Evolutionary conservation across 106 monocot species (phyloP), one percentile per base, ranked within the genome.

Genomic region (Ottelia alismoides): DNA sequence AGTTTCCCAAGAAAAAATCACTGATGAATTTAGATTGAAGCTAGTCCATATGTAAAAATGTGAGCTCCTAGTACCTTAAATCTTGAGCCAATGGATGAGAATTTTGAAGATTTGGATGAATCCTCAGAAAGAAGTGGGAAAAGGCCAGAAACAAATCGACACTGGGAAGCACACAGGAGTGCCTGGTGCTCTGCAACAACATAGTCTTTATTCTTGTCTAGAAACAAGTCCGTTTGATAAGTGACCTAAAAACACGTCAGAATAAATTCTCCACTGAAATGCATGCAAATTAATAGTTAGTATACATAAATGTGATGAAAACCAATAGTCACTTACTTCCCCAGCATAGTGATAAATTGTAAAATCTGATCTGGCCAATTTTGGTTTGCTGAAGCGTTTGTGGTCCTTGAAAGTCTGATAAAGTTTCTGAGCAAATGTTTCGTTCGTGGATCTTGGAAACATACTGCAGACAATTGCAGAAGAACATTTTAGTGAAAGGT

Each of bases 1-100:
- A n/a, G 31, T 29, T 50, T 46, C 27, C 29, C 25, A 55, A 47
- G n/a, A 47, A 73, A 18, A 24, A 28, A 45, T 25, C 26, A 27
- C 45, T n/a, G n/a, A n/a, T n/a, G n/a, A n/a, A n/a, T n/a, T n/a
- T n/a, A n/a, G n/a, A n/a, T n/a, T n/a, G n/a, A n/a, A n/a, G n/a
- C n/a, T n/a, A n/a, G n/a, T n/a, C n/a, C n/a, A n/a, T n/a, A n/a
- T n/a, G n/a, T n/a, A n/a, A n/a, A n/a, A n/a, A n/a, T n/a, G n/a
- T n/a, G n/a, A n/a, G n/a, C n/a, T n/a, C n/a, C n/a, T 10, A 11
- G 21, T 28, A 84, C 84, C 79, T 84, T 84, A 65, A 84, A 84
- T 22, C 79, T 70, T 65, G 75, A 69, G 2, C 79, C 84, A 28
- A 84, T 84, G 9, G 84, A 84, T 30, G 61, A 61, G 49, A 61